Evolutionary conservation across 805 yeast species (phyloP), one percentile per base, ranked within the genome.

Genomic region (Candida boidinii): DNA sequence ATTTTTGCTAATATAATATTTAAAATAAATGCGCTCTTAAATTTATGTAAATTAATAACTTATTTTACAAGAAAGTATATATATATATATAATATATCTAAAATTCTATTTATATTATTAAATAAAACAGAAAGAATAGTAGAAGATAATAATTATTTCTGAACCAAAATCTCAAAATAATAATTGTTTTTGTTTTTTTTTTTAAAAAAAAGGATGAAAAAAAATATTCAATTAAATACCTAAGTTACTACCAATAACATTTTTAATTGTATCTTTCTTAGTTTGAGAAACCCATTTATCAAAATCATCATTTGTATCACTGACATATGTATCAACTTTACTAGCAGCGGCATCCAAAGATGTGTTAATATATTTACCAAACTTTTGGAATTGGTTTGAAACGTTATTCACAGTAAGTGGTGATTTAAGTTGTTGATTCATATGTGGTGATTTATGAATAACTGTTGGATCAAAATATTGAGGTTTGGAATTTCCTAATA

Each of bases 381-480:
- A 48, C 33, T 42, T 41, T 6, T 38, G 21, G 6, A 48, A 4
- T 26, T 25, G 41, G 31, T 40, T 45, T 4, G 41, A 41, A 11
- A 45, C 29, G 2, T 25, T 22, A 8, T 34, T 34, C 19, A 31
- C 34, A 17, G 34, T 39, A 17, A 43, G 36, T 3, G 43, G 35
- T 6, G 44, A 28, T 7, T 33, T 33, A 10, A 53, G 47, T 23
- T 39, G 43, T 7, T 39, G 41, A 4, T 32, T 29, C 24, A 48
- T 19, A 7, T 50, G 45, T 2, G 55, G 43, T 23, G 48, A 45
- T 31, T 55, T 58, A 29, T 50, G 56, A 5, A 51, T 20, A 3
- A 57, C 53, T 28, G 48, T 44, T 2, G 60, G 60, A 35, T 55
- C 57, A 28, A 46, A 55, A 29, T 54, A 55, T 16, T 44, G 39